Evolutionary conservation across 441 rosid genomes (phyloP).

Genomic region (Jatropha multifida): DNA sequence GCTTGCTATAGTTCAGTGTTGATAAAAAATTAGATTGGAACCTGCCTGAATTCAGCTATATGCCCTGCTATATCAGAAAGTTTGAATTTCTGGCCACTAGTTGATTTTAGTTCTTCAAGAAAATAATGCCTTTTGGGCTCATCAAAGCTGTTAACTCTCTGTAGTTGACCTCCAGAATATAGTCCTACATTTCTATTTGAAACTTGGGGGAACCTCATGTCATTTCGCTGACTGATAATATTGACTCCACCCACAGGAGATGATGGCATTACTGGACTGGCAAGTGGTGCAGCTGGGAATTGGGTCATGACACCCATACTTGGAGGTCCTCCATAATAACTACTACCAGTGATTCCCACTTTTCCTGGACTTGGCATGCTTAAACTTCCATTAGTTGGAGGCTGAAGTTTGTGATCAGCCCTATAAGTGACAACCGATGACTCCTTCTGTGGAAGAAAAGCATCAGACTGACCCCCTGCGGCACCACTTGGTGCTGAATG

Average conservation of each 20-base stretch:
- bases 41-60: slow-evolving; percentile 71
- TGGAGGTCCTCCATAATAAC: slow-evolving; percentile 38
- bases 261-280: slow-evolving; percentile 42
- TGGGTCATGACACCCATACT: slow-evolving; percentile 50
- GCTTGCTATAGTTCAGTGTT: slow-evolving; percentile 37
- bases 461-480: slow-evolving; percentile 35
- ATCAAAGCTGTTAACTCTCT: slow-evolving; percentile 41
- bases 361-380: slow-evolving; percentile 33
- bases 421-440: slow-evolving; percentile 29
- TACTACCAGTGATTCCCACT: slow-evolving; percentile 35
- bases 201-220: slow-evolving; percentile 31
- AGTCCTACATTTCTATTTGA: slow-evolving; percentile 34
- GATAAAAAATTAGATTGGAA: not conserved
- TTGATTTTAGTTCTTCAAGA: slow-evolving; percentile 75
- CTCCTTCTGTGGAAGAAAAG: slow-evolving; percentile 36
- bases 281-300: slow-evolving; percentile 40
- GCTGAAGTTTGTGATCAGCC: slow-evolving; percentile 37
- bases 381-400: slow-evolving; percentile 35
- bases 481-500: slow-evolving; percentile 30
- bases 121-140: slow-evolving; percentile 47
- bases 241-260: slow-evolving; percentile 37
- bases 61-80: slow-evolving; percentile 67
- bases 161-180: slow-evolving; percentile 54
- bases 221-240: slow-evolving; percentile 33
- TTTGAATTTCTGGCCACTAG: slow-evolving; percentile 63